These are phyloP conservation scores for Aspergillus flavus DNA, from an alignment of 2,329 filamentous ascomycete genomes.

Conservation along the genomic window DNA sequence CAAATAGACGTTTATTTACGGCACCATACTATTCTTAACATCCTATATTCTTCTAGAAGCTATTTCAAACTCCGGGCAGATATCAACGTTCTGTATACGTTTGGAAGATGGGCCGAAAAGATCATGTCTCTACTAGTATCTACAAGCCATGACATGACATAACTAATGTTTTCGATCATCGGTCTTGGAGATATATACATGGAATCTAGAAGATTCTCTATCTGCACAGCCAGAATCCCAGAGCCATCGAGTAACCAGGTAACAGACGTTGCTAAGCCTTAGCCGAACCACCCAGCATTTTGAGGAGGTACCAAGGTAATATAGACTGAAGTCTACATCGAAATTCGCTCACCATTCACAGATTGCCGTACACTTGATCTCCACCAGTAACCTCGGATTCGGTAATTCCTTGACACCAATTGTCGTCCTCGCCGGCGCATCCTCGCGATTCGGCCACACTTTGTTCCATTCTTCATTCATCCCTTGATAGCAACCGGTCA, in stretches of 20 bases:
- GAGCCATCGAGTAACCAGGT: background rate
- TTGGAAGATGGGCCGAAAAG: background rate
- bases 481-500: conserved; percentile 44
- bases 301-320: background rate
- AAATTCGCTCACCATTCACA: conserved; percentile 60
- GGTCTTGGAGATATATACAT: background rate
- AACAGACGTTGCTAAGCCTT: background rate
- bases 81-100: background rate
- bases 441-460: conserved; percentile 39
- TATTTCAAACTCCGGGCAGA: background rate
- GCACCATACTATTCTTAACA: background rate
- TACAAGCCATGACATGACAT: background rate
- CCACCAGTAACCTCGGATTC: conserved; percentile 23
- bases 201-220: background rate
- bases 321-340: background rate
- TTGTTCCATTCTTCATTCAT: conserved; percentile 53
- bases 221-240: background rate
- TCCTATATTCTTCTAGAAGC: background rate
- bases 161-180: background rate
- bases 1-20: background rate
- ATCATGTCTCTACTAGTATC: no score
- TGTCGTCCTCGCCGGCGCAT: conserved; percentile 38
- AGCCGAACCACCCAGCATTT: background rate
- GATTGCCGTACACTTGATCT: conserved; percentile 26
- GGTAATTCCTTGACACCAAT: conserved; percentile 27